phyloP scores from a whole-genome alignment of 2,329 filamentous ascomycete genomes.

The Trichoderma sp. region DNA sequence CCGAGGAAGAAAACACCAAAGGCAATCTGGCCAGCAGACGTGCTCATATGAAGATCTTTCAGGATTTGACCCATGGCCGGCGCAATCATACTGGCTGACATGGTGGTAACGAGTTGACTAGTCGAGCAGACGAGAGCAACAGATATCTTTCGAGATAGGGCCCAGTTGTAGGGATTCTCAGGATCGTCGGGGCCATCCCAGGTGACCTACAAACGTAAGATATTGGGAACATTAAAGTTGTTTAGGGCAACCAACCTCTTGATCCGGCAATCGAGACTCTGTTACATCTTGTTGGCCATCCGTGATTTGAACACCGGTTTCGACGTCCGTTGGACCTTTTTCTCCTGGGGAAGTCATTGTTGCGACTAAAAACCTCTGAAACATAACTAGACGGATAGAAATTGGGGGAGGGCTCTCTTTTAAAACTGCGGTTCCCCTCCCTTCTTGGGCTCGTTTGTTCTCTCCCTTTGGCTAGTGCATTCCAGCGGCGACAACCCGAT shows the following conservation, averaged over 20 bases:
- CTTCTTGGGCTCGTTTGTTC: not conserved
- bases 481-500: not conserved
- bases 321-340: not conserved
- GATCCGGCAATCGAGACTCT: not conserved
- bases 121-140: conserved; percentile 38
- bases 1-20: conserved; percentile 42
- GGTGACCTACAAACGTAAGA: not conserved
- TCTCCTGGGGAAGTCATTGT: not conserved
- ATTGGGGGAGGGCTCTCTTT: not conserved
- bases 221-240: not conserved
- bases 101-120: conserved; percentile 40
- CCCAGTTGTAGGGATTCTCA: conserved; percentile 46
- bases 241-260: not conserved
- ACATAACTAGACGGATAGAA: not conserved
- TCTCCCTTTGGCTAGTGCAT: not conserved
- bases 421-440: not conserved
- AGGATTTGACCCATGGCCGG: conserved; percentile 39
- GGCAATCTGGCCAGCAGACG: conserved; percentile 33
- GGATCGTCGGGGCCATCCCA: not conserved
- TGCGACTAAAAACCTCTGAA: not conserved
- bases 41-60: conserved; percentile 35
- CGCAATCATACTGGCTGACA: conserved; percentile 43
- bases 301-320: not conserved
- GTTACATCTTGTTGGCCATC: not conserved
- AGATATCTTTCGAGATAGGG: conserved; percentile 32